Conservation (phyloP, 78 protist species). For the Corallochytrium limacisporum region DNA sequence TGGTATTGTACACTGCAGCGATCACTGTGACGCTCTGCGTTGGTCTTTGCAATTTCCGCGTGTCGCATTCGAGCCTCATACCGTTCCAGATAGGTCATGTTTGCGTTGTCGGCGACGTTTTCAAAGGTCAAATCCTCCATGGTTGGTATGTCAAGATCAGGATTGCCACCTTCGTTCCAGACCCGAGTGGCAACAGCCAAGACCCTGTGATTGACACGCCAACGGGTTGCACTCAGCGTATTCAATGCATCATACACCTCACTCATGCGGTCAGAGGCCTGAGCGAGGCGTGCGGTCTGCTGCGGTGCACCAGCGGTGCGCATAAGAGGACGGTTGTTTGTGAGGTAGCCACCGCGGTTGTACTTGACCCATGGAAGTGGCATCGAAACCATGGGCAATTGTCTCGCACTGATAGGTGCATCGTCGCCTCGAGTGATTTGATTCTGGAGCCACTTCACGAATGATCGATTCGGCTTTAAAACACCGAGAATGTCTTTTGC, state of each 20-base stretch:
- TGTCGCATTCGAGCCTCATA: conserved; percentile 6
- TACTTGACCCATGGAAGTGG: neutral
- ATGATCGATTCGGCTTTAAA: no score
- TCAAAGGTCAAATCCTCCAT: neutral
- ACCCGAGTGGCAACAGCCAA: neutral
- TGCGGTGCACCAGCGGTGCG: neutral
- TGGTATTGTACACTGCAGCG: neutral
- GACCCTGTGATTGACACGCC: conserved; percentile 48
- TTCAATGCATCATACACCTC: conserved; percentile 31
- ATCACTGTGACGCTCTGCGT: no score
- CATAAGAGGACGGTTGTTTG: neutral
- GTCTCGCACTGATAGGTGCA: no score
- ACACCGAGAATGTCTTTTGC: no score
- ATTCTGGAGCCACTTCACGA: no score
- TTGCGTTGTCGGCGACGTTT: neutral
- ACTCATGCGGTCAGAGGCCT: neutral
- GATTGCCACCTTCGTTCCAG: neutral
- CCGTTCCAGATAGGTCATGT: neutral
- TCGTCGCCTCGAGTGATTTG: no score
- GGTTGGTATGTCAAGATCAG: neutral
- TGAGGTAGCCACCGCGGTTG: neutral
- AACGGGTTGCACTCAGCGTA: conserved; percentile 28
- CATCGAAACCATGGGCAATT: neutral
- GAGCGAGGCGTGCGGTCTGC: neutral
- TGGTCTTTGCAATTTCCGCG: conserved; percentile 1